Evolutionary conservation across 805 yeast species (phyloP).

Genomic region (Candida qinlingensis): DNA sequence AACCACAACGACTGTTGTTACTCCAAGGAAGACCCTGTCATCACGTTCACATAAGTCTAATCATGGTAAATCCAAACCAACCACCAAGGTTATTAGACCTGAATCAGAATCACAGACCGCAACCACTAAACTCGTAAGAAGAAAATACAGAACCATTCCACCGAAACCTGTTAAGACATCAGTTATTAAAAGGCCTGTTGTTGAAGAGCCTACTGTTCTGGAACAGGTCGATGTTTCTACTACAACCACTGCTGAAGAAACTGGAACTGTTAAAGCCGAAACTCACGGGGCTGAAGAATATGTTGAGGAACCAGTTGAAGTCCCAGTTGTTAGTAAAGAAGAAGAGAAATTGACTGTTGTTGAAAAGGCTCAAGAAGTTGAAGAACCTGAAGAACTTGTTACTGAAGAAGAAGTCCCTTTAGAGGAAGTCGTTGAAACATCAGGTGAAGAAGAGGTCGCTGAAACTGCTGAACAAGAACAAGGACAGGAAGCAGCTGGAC

Average conservation of each 20-base stretch:
- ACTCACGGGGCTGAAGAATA: no score
- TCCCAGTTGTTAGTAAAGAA: background rate
- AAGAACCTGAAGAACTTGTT: background rate
- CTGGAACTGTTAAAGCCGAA: background rate
- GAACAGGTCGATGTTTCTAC: background rate
- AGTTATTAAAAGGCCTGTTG: no score
- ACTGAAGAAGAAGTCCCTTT: background rate
- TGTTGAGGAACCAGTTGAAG: background rate
- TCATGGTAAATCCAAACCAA: no score
- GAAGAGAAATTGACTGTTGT: background rate
- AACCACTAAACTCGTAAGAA: no score
- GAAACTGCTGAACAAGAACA: no score
- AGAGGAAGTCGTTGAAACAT: background rate
- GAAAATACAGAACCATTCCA: no score
- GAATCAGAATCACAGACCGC: no score
- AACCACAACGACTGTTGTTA: background rate
- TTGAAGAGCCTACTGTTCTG: no score
- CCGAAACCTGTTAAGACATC: no score
- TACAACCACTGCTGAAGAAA: background rate
- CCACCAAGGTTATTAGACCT: no score
- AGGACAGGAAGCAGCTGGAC: no score
- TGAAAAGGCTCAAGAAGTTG: background rate
- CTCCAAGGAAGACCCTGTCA: background rate
- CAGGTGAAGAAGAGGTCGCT: no score
- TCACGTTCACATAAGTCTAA: background rate